Percentiles rank a stretch among this genome's conserved stretches.
Conservation (phyloP, 2,329 filamentous ascomycete species). For the Colletotrichum navitas region DNA sequence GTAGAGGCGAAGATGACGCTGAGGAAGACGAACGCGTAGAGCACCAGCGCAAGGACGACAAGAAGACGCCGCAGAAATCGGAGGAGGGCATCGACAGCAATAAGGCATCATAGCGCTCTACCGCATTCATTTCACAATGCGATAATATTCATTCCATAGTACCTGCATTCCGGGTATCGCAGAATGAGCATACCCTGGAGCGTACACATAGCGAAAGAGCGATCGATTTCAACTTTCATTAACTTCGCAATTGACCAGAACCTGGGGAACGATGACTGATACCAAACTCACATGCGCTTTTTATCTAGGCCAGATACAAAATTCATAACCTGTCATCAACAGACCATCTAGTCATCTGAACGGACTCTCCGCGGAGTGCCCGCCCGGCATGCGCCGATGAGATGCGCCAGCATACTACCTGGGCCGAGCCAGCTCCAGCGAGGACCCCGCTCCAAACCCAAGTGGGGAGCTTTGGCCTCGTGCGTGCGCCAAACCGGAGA, state of each 20-base stretch:
- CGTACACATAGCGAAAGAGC: conserved; percentile 2
- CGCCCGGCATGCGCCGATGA: conserved; percentile 15
- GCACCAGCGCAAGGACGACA: conserved; percentile 49
- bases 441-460: neutral
- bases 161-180: conserved; percentile 6
- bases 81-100: conserved; percentile 36
- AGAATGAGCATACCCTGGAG: neutral
- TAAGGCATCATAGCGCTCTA: conserved; percentile 20
- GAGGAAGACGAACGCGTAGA: conserved; percentile 53
- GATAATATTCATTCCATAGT: conserved; percentile 26
- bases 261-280: neutral
- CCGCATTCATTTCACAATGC: neutral
- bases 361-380: neutral
- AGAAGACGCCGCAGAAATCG: conserved; percentile 48
- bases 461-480: conserved; percentile 12
- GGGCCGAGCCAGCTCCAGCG: conserved; percentile 9
- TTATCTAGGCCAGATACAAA: neutral
- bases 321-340: neutral
- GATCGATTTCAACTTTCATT: neutral
- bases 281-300: neutral
- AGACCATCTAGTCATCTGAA: neutral
- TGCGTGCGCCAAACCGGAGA: conserved; percentile 18
- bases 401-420: too few relatives aligned
- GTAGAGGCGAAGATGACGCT: conserved; percentile 53
- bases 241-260: neutral